Conservation (phyloP, 129 eudicot species). For the Kitagawia praeruptora region DNA sequence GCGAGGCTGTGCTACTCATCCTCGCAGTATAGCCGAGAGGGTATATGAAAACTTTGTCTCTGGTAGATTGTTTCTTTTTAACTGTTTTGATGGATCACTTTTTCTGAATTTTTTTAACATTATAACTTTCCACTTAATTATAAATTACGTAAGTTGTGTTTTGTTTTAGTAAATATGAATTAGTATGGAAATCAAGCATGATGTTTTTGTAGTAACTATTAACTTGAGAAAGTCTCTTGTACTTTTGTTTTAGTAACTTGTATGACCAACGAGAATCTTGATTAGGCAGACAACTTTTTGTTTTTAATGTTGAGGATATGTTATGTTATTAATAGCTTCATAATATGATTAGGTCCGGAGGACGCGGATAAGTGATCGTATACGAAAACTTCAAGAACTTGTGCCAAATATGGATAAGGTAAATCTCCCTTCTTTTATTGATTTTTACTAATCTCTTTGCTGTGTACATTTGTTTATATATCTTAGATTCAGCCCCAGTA, state of each 20-base stretch:
- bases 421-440: neutral
- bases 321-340: neutral
- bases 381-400: slow-evolving; percentile 90
- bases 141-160: no score
- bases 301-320: neutral
- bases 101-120: neutral
- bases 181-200: neutral
- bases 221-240: neutral
- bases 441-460: neutral
- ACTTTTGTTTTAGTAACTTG: neutral
- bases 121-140: no score
- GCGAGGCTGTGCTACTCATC: slow-evolving; percentile 98
- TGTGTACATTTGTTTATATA: neutral
- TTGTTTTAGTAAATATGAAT: no score
- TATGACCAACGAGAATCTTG: neutral
- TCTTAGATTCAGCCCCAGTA: neutral
- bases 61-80: neutral
- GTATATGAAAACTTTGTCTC: slow-evolving; percentile 24
- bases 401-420: slow-evolving; percentile 98
- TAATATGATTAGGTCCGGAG: slow-evolving; percentile 49
- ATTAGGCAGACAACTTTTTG: neutral
- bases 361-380: slow-evolving; percentile 88
- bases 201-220: neutral
- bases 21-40: slow-evolving; percentile 95
- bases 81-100: neutral